These are phyloP conservation scores for Penstemon eatonii DNA, from an alignment of 257 asterid species.

Conservation along the genomic window DNA sequence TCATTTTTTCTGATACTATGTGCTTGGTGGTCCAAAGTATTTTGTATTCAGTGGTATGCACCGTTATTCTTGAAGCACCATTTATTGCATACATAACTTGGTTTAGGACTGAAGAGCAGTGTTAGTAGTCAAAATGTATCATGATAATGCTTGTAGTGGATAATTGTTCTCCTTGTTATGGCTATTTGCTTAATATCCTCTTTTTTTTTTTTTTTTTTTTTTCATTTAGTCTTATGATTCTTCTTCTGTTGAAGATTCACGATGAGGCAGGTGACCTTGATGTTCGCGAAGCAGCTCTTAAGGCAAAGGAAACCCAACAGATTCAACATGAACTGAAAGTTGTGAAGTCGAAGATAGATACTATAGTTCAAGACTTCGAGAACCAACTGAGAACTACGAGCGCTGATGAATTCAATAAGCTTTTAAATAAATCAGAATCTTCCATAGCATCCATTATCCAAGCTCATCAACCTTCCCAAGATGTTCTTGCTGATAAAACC, in stretches of 20 bases:
- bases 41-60: slow-evolving; percentile 1
- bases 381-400: slow-evolving; percentile 47
- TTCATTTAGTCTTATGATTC: slow-evolving; percentile 15
- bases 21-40: slow-evolving; percentile 10
- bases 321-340: slow-evolving; percentile 50
- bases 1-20: neutral
- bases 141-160: slow-evolving; percentile 4
- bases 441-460: slow-evolving; percentile 59
- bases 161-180: neutral
- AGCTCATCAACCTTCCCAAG: slow-evolving; percentile 53
- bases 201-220: slow-evolving; percentile 5
- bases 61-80: slow-evolving; percentile 2
- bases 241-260: slow-evolving; percentile 46
- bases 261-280: slow-evolving; percentile 77
- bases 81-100: neutral
- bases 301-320: slow-evolving; percentile 63
- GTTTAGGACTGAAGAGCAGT: neutral
- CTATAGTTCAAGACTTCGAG: slow-evolving; percentile 64
- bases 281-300: slow-evolving; percentile 75
- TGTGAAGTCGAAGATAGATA: slow-evolving; percentile 57
- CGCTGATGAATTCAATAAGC: slow-evolving; percentile 43
- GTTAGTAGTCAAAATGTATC: neutral
- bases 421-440: slow-evolving; percentile 72
- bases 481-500: slow-evolving; percentile 34
- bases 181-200: neutral